phyloP scores from a whole-genome alignment of 306 rosid species.

The Canavalia ensiformis region DNA sequence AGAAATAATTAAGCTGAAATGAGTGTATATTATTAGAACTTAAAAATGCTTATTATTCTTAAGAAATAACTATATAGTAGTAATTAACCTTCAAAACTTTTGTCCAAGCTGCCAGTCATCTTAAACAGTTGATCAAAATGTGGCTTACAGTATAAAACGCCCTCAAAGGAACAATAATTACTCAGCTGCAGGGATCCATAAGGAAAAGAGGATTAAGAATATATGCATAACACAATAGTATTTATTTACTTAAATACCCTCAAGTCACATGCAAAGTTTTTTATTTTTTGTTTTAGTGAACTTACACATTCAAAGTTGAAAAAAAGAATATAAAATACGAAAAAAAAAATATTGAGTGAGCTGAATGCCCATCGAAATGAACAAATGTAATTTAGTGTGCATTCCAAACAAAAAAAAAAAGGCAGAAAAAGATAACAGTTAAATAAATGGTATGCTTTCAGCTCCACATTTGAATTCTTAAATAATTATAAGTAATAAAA shows the following conservation, averaged over 20 bases:
- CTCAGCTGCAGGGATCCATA: slow-evolving; percentile 69
- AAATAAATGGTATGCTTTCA: slow-evolving; percentile 2
- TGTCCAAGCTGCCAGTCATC: slow-evolving; percentile 96
- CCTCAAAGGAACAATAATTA: slow-evolving; percentile 88
- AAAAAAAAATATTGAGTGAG: neutral
- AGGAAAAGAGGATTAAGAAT: slow-evolving; percentile 32
- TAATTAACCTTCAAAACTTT: slow-evolving; percentile 86
- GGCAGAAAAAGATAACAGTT: neutral
- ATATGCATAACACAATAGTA: neutral
- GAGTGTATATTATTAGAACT: neutral
- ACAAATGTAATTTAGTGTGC: neutral
- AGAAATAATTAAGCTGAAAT: neutral
- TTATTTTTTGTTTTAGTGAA: no score
- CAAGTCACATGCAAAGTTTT: no score
- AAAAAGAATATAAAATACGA: no score
- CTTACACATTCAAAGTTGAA: slow-evolving; percentile 26
- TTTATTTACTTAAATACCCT: neutral
- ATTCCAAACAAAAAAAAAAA: neutral
- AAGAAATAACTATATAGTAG: slow-evolving; percentile 28
- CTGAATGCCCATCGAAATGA: neutral
- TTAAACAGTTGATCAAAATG: slow-evolving; percentile 92
- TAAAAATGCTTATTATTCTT: slow-evolving; percentile 25
- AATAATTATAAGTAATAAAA: neutral
- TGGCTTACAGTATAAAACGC: slow-evolving; percentile 93
- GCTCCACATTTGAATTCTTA: slow-evolving; percentile 2